These are phyloP conservation scores for Ballota nigra DNA, from an alignment of 257 asterid species.

Conservation along the genomic window DNA sequence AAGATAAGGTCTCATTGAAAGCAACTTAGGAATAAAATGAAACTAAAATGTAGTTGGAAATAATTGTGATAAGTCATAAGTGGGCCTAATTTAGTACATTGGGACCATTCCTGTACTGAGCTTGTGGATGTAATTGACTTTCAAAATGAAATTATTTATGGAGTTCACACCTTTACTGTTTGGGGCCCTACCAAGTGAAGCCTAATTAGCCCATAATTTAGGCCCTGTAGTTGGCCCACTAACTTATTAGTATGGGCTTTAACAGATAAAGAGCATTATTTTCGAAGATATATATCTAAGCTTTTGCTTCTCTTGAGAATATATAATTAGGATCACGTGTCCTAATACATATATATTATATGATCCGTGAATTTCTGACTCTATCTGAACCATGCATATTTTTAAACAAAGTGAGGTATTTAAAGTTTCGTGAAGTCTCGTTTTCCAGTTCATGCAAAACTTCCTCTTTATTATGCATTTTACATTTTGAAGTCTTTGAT, in stretches of 20 bases:
- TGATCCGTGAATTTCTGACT: no score
- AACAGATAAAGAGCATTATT: no score
- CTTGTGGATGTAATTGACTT: conserved; percentile 21
- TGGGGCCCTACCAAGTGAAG: conserved; percentile 7
- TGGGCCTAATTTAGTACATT: conserved; percentile 17
- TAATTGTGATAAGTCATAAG: conserved; percentile 22
- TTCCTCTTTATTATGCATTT: no score
- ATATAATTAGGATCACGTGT: neutral
- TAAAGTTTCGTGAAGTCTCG: no score
- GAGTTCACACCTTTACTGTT: conserved; percentile 5
- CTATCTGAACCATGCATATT: no score
- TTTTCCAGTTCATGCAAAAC: no score
- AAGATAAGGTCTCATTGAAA: conserved; percentile 21
- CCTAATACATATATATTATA: neutral
- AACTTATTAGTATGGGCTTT: conserved; percentile 14
- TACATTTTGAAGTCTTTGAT: no score
- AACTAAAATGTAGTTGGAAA: conserved; percentile 3
- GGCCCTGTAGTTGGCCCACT: conserved; percentile 19
- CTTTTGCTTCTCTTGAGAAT: no score
- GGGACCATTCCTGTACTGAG: conserved; percentile 16
- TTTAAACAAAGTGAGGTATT: no score
- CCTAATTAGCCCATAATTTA: neutral
- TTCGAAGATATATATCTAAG: no score
- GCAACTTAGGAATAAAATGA: conserved; percentile 19
- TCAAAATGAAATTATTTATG: neutral